A percentile compares a stretch with the other conserved stretches of the same genome.
Evolutionary conservation across 73 alveolate genomes (phyloP).

Genomic region (Diophrys appendiculata): DNA sequence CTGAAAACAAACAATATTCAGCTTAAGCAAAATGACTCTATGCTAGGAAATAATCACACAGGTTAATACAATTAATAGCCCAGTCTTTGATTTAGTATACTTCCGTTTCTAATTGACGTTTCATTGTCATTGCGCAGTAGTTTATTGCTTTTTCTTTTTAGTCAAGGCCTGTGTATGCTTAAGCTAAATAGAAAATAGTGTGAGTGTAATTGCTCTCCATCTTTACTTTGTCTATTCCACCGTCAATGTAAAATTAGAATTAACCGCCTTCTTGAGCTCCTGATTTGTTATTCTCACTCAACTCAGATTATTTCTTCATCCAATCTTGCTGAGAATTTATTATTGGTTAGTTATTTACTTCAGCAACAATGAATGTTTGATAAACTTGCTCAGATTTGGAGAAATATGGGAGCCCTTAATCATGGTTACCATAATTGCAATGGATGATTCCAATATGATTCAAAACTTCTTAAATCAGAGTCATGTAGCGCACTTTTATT

Average conservation of each 20-base stretch:
- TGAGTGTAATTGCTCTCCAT: conserved; percentile 92
- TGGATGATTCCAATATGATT: conserved; percentile 90
- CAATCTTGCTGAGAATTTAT: neutral
- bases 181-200: conserved; percentile 95
- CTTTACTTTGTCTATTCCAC: conserved; percentile 85
- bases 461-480: conserved; percentile 84
- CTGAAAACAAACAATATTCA: conserved; percentile 89
- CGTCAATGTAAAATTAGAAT: conserved; percentile 64
- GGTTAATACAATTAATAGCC: conserved; percentile 87
- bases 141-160: conserved; percentile 89
- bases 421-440: conserved; percentile 89
- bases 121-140: conserved; percentile 93
- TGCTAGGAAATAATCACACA: conserved; percentile 92
- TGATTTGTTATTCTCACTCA: conserved; percentile 3
- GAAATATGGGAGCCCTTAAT: conserved; percentile 88
- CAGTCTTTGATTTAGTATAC: conserved; percentile 94
- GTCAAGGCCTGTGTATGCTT: conserved; percentile 94
- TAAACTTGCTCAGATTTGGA: conserved; percentile 89
- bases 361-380: conserved; percentile 27
- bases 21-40: conserved; percentile 91
- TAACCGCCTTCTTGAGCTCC: conserved; percentile 1
- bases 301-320: neutral
- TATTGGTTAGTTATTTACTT: neutral
- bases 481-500: conserved; percentile 64
- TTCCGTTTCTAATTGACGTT: conserved; percentile 87